Conservation (phyloP, 73 alveolate genomes). For the Symbiodinium natans region DNA sequence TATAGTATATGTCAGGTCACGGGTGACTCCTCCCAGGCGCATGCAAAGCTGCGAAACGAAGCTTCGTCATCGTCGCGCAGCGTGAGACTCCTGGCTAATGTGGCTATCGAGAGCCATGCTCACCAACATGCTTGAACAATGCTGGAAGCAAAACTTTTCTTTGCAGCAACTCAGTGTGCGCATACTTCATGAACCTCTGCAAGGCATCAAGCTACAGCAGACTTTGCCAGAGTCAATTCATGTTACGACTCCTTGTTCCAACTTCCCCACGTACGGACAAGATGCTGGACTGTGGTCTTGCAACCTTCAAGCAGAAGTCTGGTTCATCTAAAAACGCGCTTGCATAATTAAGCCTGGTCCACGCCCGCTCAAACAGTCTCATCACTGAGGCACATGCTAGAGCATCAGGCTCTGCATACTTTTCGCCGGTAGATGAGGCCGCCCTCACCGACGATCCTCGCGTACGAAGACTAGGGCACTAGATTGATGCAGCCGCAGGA, state of each 20-base stretch:
- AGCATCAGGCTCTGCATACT: neutral
- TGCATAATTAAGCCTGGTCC: no score
- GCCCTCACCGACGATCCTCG: slow-evolving; percentile 12
- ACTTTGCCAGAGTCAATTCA: no score
- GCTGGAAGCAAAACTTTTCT: neutral
- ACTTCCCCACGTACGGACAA: no score
- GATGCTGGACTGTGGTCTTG: no score
- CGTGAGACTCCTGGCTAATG: neutral
- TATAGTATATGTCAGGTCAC: neutral
- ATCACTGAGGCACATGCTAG: neutral
- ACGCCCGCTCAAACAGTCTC: neutral
- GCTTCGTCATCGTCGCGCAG: slow-evolving; percentile 13
- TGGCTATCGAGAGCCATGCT: neutral
- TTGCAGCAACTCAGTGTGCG: neutral
- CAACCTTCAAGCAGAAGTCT: no score
- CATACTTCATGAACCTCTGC: no score
- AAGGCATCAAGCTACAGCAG: no score
- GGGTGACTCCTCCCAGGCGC: neutral
- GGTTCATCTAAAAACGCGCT: no score
- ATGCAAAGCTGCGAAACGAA: neutral
- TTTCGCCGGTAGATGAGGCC: neutral
- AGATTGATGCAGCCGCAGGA: no score
- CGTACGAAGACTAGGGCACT: no score
- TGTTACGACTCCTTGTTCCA: no score
- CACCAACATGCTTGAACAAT: neutral